Evolutionary conservation across 805 yeast genomes (phyloP), one percentile per base, ranked within the genome.

Genomic region (Brettanomyces sp.): DNA sequence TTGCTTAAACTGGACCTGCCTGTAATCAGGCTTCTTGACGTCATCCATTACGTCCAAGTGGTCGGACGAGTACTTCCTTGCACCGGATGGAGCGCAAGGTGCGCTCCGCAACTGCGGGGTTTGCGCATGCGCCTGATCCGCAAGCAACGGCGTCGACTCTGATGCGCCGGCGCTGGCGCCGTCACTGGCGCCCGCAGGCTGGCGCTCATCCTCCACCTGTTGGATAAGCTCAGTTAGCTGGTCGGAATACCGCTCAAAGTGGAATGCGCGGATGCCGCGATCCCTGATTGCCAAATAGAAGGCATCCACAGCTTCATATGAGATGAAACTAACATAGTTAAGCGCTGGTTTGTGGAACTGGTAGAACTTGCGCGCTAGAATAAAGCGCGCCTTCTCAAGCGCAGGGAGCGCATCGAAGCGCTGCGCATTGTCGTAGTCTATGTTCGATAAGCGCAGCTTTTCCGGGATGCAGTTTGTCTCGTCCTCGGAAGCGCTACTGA

Each of bases 241-340:
- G 36, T 64, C 66, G 35, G 53, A 50, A 46, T 59, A 65, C 22
- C 54, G 55, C 18, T 56, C 59, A 43, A 66, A 65, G 41, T 58
- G 57, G 47, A 63, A 66, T 9, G 60, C 51, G 34, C 50, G 51
- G 30, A 66, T 63, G 7, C 70, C 70, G 34, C 70, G 46, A 45
- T 66, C 69, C 41, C 68, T 51, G 5, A 65, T 62, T 40, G 60
- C 49, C 36, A 66, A 46, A 42, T 53, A 55, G 4, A 59, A 55
- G 12, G 64, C 54, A 45, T 62, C 59, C 9, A 60, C 52, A 43
- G 61, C 56, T 41, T 51, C 57, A 3, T 48, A 45, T 11, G 44
- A 45, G 11, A 48, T 35, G 12, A 54, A 49, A 4, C 57, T 50
- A 42, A 52, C 56, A 41, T 57, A 56, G 32, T 49, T 51, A 30